These are phyloP conservation scores for Penicillium fuscoglaucum DNA, from an alignment of 2,329 filamentous ascomycete genomes.

Conservation along the genomic window DNA sequence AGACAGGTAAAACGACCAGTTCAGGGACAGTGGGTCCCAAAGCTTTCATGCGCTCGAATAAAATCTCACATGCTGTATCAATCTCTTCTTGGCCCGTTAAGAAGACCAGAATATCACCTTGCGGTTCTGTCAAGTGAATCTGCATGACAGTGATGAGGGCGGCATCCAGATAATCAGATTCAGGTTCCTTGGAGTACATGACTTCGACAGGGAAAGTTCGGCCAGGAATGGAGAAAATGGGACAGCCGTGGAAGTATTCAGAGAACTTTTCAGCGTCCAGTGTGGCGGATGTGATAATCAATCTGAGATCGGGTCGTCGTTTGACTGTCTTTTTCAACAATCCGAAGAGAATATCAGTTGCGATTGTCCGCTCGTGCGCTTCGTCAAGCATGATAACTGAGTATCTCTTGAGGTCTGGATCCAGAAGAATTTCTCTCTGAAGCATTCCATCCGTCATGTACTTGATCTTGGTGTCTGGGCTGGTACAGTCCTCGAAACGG, in stretches of 20 bases:
- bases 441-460: slow-evolving; percentile 99
- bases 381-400: slow-evolving; percentile 98
- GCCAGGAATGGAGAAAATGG: slow-evolving; percentile 95
- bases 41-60: slow-evolving; percentile 95
- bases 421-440: slow-evolving; percentile 88
- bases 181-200: slow-evolving; percentile 91
- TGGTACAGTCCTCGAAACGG: slow-evolving; percentile 93
- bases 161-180: slow-evolving; percentile 91
- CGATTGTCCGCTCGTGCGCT: slow-evolving; percentile 94
- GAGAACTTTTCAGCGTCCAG: slow-evolving; percentile 98
- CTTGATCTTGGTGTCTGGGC: slow-evolving; percentile 87
- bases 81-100: slow-evolving; percentile 98
- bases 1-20: slow-evolving; percentile 91
- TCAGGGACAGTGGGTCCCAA: slow-evolving; percentile 88
- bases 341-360: slow-evolving; percentile 93
- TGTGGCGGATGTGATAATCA: slow-evolving; percentile 96
- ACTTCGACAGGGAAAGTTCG: slow-evolving; percentile 94
- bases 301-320: slow-evolving; percentile 79
- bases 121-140: slow-evolving; percentile 89
- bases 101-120: slow-evolving; percentile 94
- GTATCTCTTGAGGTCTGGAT: slow-evolving; percentile 84
- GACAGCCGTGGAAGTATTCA: slow-evolving; percentile 90
- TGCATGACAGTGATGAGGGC: slow-evolving; percentile 98
- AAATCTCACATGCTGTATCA: slow-evolving; percentile 87
- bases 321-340: slow-evolving; percentile 91